These are phyloP conservation scores for Ogataea populi-albae DNA, from an alignment of 805 yeast species.

Conservation along the genomic window DNA sequence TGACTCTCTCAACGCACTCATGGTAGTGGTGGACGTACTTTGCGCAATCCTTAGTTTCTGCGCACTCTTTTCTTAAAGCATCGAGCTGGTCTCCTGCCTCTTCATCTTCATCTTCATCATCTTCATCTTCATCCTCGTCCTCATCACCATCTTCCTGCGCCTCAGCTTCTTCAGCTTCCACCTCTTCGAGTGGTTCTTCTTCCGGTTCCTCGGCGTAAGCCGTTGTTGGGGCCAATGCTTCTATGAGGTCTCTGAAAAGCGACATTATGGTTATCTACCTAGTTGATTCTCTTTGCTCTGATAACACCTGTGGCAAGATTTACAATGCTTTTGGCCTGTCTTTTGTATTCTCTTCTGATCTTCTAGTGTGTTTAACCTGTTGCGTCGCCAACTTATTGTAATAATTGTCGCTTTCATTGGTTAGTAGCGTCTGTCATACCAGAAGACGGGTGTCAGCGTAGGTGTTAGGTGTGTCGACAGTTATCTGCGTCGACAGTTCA, in stretches of 20 bases:
- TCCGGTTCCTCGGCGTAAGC: constrained; percentile 74
- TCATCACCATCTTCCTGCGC: constrained; percentile 39
- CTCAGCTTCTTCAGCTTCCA: constrained; percentile 47
- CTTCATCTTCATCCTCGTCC: constrained; percentile 39
- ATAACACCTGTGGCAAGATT: constrained; percentile 1
- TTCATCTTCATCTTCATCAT: constrained; percentile 48
- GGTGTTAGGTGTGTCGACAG: no score
- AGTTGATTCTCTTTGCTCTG: no score
- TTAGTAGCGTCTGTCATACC: constrained; percentile 10
- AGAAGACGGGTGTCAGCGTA: neutral
- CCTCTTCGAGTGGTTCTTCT: constrained; percentile 35
- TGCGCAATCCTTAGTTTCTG: constrained; percentile 62
- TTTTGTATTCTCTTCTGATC: no score
- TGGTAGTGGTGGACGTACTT: constrained; percentile 83
- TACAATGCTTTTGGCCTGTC: no score
- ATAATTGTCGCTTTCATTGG: constrained; percentile 25
- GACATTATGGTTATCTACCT: constrained; percentile 33
- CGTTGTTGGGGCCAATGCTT: constrained; percentile 70
- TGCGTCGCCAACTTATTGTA: no score
- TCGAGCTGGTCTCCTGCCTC: constrained; percentile 67
- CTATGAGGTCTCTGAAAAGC: constrained; percentile 71
- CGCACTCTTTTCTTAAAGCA: constrained; percentile 63
- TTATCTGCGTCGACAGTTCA: no score
- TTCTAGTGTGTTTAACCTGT: neutral
- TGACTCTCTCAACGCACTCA: constrained; percentile 94